A percentile compares a stretch with the other conserved stretches of the same genome.
These are phyloP conservation scores for Diplogelasinospora grovesii DNA, from an alignment of 495 filamentous ascomycete species.

Conservation along the genomic window DNA sequence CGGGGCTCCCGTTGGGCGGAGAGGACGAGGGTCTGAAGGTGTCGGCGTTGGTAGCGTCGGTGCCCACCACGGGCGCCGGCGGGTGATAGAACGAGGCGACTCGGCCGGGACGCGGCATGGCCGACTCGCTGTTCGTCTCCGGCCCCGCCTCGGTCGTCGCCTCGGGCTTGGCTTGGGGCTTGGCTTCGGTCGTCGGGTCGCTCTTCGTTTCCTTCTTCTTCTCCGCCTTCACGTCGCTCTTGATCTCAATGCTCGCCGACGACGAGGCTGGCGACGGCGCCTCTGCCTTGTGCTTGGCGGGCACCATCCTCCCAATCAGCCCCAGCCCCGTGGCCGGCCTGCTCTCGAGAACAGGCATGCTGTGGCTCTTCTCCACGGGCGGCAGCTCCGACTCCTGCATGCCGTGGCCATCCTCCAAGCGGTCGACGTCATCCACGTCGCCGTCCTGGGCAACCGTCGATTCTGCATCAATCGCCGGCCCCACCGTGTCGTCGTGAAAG, in stretches of 20 bases:
- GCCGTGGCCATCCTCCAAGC: slow-evolving; percentile 26
- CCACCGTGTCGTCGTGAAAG: slow-evolving; percentile 54
- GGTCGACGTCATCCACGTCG: slow-evolving; percentile 42
- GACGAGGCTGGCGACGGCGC: slow-evolving; percentile 22
- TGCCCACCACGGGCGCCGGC: slow-evolving; percentile 56
- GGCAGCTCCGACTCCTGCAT: slow-evolving; percentile 28
- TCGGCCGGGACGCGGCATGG: slow-evolving; percentile 32
- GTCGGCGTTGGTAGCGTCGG: slow-evolving; percentile 57
- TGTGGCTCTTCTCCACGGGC: slow-evolving; percentile 58
- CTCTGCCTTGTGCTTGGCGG: slow-evolving; percentile 26
- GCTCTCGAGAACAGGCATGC: slow-evolving; percentile 31
- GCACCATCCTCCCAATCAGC: slow-evolving; percentile 35
- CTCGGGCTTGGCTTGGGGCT: no score
- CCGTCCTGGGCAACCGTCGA: slow-evolving; percentile 52
- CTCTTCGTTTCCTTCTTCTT: slow-evolving; percentile 23
- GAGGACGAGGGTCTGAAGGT: slow-evolving; percentile 38
- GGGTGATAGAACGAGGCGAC: slow-evolving; percentile 56
- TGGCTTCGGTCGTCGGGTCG: slow-evolving; percentile 14
- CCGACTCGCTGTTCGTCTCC: slow-evolving; percentile 21
- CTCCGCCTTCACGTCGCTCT: slow-evolving; percentile 10
- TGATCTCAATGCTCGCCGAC: slow-evolving; percentile 32
- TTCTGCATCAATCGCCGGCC: slow-evolving; percentile 32
- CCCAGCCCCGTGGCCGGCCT: slow-evolving; percentile 30
- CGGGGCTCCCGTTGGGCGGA: slow-evolving; percentile 47
- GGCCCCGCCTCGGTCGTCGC: slow-evolving; percentile 10